These are phyloP conservation scores for Oehlia diaphana DNA, from an alignment of 192 early-diverging fungal genomes.

Conservation along the genomic window DNA sequence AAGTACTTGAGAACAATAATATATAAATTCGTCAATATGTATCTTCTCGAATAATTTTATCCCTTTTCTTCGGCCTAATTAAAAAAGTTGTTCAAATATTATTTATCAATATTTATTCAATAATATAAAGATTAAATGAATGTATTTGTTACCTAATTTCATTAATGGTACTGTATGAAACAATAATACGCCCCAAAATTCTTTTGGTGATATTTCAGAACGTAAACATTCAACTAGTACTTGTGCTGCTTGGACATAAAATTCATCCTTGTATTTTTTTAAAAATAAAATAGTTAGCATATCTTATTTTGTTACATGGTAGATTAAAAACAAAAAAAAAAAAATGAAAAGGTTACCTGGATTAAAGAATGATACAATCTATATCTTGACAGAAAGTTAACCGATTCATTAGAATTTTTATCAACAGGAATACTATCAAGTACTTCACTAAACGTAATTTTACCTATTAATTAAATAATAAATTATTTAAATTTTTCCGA, in stretches of 20 bases:
- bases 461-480: background rate
- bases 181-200: background rate
- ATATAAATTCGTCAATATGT: background rate
- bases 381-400: constrained; percentile 25
- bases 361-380: constrained; percentile 14
- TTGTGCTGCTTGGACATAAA: background rate
- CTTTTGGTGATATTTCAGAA: background rate
- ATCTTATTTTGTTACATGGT: background rate
- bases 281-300: background rate
- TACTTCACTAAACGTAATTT: background rate
- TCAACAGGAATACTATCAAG: constrained; percentile 20
- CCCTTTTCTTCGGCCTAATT: background rate
- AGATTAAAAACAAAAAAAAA: background rate
- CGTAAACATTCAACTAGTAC: background rate
- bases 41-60: background rate
- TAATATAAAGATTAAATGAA: background rate
- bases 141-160: background rate
- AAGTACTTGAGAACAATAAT: background rate
- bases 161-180: background rate
- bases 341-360: background rate
- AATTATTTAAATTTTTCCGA: background rate
- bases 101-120: background rate
- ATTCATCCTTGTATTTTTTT: background rate
- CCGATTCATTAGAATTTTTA: background rate
- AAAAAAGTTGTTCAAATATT: background rate